Evolutionary conservation across 2,329 filamentous ascomycete species (phyloP), one percentile per base, ranked within the genome.

Genomic region (Phymatotrichopsis omnivora): DNA sequence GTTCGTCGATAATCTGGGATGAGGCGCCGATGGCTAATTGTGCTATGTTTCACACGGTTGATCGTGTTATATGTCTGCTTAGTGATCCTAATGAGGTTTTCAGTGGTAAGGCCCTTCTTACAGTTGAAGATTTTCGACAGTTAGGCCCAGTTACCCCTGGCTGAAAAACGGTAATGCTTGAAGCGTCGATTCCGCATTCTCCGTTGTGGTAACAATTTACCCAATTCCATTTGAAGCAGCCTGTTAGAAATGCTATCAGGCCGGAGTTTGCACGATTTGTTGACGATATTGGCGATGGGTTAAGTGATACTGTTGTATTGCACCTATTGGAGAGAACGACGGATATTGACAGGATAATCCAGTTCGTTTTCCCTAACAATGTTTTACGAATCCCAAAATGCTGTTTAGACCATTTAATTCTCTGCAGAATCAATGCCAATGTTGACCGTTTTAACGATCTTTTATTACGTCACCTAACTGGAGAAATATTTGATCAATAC

Each of bases 371-470:
- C 7, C 37, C 37, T 24, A 8, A 14, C 7, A 11, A 3, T 2
- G 30, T 45, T 29, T 33, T 45, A 10, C 5, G 20, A 20, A 3
- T 14, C 11, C 2, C 10, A 6, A 3, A 6, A 4, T 17, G 16
- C 5, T 7, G 38, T 20, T 29, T 25, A 2, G 4, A 42, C 16
- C 36, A n/a, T 12, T 40, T 14, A 16, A 42, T 42, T 20, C 7
- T 42, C 7, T 25, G 23, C 8, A 23, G 36, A 7, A 17, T 47
- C 5, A 47, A 47, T 24, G 14, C 25, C 10, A 19, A 42, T 42
- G 25, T 47, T 19, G 31, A 37, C 20, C n/a, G 42, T n/a, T 47
- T 42, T n/a, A 47, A 42, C 14, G 11, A 12, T 20, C 11, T n/a
- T 8, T 25, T 42, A 28, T n/a, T 42, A 14, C 8, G 30, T 29